A percentile compares a stretch with the other conserved stretches of the same genome.
Conservation (phyloP, 1,284 basidiomycete genomes). For the Fomitopsis palustris region DNA sequence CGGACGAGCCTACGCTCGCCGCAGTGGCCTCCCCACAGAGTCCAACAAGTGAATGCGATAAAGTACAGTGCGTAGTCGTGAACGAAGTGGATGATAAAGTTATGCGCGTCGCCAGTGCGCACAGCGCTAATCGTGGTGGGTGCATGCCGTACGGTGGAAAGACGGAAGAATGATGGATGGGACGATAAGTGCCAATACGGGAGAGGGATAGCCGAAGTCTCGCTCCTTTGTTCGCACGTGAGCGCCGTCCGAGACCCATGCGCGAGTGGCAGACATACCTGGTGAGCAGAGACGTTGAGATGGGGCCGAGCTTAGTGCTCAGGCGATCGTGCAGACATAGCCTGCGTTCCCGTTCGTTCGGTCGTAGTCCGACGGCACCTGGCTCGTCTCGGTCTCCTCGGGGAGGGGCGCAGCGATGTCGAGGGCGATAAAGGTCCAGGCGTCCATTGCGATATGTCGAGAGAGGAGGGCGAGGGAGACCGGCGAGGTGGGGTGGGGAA, state of each 20-base stretch:
- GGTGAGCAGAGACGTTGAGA: neutral
- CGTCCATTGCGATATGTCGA: constrained; percentile 1
- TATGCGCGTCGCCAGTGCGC: constrained; percentile 1
- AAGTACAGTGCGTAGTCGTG: constrained; percentile 2
- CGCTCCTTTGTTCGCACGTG: neutral
- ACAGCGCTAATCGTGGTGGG: neutral
- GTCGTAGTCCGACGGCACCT: constrained; percentile 1
- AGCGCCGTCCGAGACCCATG: neutral
- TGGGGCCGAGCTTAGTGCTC: neutral
- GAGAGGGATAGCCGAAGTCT: neutral
- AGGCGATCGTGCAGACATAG: neutral
- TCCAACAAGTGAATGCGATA: neutral
- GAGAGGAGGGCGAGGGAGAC: neutral
- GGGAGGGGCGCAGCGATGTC: neutral
- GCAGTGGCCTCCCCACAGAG: neutral
- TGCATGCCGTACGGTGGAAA: neutral
- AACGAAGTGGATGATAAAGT: constrained; percentile 1
- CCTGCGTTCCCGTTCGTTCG: neutral
- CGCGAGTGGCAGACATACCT: neutral
- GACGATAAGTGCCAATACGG: neutral
- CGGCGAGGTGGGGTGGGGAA: neutral
- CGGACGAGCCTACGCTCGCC: neutral
- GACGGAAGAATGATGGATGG: neutral
- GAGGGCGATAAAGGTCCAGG: neutral
- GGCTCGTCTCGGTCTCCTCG: constrained; percentile 1